Evolutionary conservation across 2,329 filamentous ascomycete species (phyloP).

Genomic region (Microdochium bolleyi): DNA sequence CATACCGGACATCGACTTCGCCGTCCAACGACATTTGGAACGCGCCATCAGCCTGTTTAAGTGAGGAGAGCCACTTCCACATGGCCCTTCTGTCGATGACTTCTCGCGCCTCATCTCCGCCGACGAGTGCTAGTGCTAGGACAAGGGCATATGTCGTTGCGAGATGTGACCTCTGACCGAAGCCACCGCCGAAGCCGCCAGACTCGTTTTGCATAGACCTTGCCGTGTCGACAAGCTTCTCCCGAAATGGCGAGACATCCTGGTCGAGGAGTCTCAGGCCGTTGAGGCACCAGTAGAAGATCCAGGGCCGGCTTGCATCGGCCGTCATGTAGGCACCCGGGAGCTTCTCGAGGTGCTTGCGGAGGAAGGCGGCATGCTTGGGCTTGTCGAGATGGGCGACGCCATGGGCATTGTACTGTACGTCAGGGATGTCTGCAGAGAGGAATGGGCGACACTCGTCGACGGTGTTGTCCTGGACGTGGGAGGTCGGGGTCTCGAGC

Average conservation of each 20-base stretch:
- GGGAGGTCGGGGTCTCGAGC: constrained; percentile 60
- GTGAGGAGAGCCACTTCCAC: constrained; percentile 81
- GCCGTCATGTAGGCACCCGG: constrained; percentile 64
- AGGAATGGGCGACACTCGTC: constrained; percentile 63
- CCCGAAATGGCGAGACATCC: constrained; percentile 59
- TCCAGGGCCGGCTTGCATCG: constrained; percentile 87
- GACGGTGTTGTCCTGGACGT: constrained; percentile 60
- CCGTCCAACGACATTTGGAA: constrained; percentile 81
- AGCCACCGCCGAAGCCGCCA: constrained; percentile 90
- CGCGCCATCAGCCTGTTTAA: constrained; percentile 86
- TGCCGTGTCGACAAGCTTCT: constrained; percentile 67
- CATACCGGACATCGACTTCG: constrained; percentile 84
- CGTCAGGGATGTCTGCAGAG: constrained; percentile 37
- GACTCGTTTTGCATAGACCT: constrained; percentile 71
- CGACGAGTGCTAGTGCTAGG: constrained; percentile 70
- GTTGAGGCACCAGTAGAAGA: constrained; percentile 85
- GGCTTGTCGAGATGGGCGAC: constrained; percentile 65
- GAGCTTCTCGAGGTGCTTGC: constrained; percentile 49
- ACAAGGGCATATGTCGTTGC: constrained; percentile 83
- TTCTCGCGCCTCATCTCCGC: constrained; percentile 64
- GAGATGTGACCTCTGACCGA: constrained; percentile 81
- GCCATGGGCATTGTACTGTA: constrained; percentile 59
- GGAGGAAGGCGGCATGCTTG: constrained; percentile 55
- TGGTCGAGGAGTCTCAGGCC: constrained; percentile 70
- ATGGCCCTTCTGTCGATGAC: constrained; percentile 74